Base-by-base conservation (phyloP, 257 asterid species). In the Buddleja alternifolia region DNA sequence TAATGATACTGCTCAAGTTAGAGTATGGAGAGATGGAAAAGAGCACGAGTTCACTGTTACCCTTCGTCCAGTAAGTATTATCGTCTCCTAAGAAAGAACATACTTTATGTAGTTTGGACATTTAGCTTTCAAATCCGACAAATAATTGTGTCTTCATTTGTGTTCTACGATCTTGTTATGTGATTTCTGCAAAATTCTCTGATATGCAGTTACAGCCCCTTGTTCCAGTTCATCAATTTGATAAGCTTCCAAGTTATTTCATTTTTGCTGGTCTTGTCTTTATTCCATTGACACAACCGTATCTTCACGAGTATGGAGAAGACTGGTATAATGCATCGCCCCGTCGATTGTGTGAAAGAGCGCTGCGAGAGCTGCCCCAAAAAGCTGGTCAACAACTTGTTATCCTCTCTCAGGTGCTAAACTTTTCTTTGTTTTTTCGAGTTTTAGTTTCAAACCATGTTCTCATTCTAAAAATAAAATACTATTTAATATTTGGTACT, bases 251-350 rank as follows among this genome's bases (percentile, higher is more conserved):
- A 12, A 88, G 97, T 76, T 93, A 88, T 82, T 88, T 82, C 84
- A 93, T 93, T 74, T 93, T 90, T 73, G 99, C 99, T 53, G 99
- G 99, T 63, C 86, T 93, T 17, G 87, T 93, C 57, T 93, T 93
- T 62, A 56, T 90, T 65, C 99, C 99, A 37, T 70, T 93, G 73
- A 88, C 97, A 23, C 99, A 93, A 72, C 97, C 99, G 12, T 93
- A 81, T 79, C 96, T 93, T 76, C 97, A 90, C 1, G 99, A 93
- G 81, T 93, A 93, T 65, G 99, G 99, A 58, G 99, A 90, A 70
- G 99, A 93, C 73, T 93, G 99, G 99, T 93, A 93, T 75, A 93
- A 90, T 67, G 52, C 95, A 59, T 93, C 96, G 36, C 99, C 99
- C 36, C 96, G 99, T 59, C 84, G 99, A 55, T 83, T 93, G 82